Evolutionary conservation across 768 basidiomycete species (phyloP).

Genomic region (Russula virescens): DNA sequence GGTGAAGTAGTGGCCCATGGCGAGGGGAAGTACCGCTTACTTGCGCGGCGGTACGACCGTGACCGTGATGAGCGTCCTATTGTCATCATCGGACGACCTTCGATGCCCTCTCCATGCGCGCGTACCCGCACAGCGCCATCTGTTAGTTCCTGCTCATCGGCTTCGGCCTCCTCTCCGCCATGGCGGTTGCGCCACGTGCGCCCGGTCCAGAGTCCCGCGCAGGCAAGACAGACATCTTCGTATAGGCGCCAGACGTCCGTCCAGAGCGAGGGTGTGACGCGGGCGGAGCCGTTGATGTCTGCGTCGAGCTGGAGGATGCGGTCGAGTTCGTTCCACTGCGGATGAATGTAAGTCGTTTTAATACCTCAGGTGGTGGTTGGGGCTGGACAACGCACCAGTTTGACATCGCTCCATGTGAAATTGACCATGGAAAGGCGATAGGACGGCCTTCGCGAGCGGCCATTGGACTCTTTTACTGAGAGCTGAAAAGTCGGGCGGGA

Average conservation of each 20-base stretch:
- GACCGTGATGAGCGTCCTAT: neutral
- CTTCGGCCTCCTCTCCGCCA: slow-evolving; percentile 49
- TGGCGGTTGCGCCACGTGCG: slow-evolving; percentile 48
- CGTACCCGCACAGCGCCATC: slow-evolving; percentile 42
- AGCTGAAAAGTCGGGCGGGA: slow-evolving; percentile 56
- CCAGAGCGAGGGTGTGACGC: slow-evolving; percentile 35
- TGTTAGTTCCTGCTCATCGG: slow-evolving; percentile 36
- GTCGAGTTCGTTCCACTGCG: slow-evolving; percentile 73
- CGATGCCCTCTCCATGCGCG: slow-evolving; percentile 64
- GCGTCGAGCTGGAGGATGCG: slow-evolving; percentile 57
- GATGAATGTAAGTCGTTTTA: neutral
- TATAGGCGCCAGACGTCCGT: slow-evolving; percentile 76
- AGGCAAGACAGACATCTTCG: slow-evolving; percentile 78
- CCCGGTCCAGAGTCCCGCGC: slow-evolving; percentile 75
- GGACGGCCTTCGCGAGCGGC: slow-evolving; percentile 35
- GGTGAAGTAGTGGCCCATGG: slow-evolving; percentile 25
- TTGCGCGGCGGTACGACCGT: slow-evolving; percentile 17
- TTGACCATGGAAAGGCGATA: slow-evolving; percentile 57
- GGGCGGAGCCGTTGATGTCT: neutral
- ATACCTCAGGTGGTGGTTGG: neutral
- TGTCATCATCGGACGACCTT: slow-evolving; percentile 39
- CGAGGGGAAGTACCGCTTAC: slow-evolving; percentile 24
- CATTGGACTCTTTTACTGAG: slow-evolving; percentile 42
- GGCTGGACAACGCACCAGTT: slow-evolving; percentile 44
- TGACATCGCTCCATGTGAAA: slow-evolving; percentile 82